Percentiles rank a stretch among this genome's conserved stretches.
These are phyloP conservation scores for Backusella circina DNA, from an alignment of 192 early-diverging fungal species.

Conservation along the genomic window DNA sequence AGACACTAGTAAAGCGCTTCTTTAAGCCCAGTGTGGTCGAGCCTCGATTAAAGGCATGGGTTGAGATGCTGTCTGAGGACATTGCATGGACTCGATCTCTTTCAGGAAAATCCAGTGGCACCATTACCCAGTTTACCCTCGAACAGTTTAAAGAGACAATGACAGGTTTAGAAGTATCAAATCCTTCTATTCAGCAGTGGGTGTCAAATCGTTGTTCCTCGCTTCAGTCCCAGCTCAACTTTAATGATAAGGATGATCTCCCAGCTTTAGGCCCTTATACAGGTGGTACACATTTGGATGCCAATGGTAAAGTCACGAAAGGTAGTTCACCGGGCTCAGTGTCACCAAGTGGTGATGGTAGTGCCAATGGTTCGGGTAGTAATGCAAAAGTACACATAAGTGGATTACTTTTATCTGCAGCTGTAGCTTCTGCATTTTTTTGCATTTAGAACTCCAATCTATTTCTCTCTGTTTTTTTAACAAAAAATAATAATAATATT, in stretches of 20 bases:
- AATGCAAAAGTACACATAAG: background rate
- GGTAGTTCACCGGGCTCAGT: background rate
- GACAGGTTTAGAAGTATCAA: conserved; percentile 3
- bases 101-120: conserved; percentile 18
- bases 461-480: background rate
- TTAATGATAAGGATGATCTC: conserved; percentile 30
- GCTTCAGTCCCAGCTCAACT: conserved; percentile 19
- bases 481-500: background rate
- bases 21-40: conserved; percentile 39
- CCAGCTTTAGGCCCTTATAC: conserved; percentile 25
- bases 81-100: conserved; percentile 37
- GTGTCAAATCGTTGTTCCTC: conserved; percentile 14
- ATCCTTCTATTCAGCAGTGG: conserved; percentile 8
- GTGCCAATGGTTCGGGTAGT: background rate
- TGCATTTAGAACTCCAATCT: background rate
- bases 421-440: background rate
- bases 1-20: conserved; percentile 36
- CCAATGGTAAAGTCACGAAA: conserved; percentile 12
- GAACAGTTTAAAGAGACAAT: conserved; percentile 10
- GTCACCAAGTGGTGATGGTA: background rate
- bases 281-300: conserved; percentile 8
- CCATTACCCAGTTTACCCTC: conserved; percentile 8
- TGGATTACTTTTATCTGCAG: background rate
- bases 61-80: conserved; percentile 38
- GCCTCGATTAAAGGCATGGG: conserved; percentile 33